Conservation (phyloP, 805 yeast genomes). For the Saturnispora silvae region DNA sequence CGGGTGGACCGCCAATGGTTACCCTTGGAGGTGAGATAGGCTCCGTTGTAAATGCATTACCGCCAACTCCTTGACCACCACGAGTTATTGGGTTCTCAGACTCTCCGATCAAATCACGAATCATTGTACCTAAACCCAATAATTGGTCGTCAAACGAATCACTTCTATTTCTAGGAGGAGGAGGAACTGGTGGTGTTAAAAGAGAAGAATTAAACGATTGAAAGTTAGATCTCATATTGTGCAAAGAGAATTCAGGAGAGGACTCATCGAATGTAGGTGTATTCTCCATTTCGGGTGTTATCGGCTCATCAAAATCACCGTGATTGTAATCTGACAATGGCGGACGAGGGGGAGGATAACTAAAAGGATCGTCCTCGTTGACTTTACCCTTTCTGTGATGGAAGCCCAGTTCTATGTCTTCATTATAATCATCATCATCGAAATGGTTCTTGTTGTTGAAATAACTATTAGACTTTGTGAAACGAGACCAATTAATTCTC, state of each 20-base stretch:
- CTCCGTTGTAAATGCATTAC: not conserved
- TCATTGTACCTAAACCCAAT: conserved; percentile 3
- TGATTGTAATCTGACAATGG: not conserved
- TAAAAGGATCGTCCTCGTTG: conserved; percentile 6
- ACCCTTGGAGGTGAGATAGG: not conserved
- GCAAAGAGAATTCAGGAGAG: conserved; percentile 8
- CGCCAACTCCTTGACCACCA: no score
- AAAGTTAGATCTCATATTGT: conserved; percentile 12
- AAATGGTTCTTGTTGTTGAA: not conserved
- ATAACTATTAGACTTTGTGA: not conserved
- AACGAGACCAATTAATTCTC: not conserved
- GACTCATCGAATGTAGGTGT: conserved; percentile 1
- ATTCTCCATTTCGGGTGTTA: conserved; percentile 4
- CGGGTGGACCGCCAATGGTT: conserved; percentile 6
- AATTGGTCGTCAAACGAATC: conserved; percentile 5
- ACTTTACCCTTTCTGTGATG: conserved; percentile 2
- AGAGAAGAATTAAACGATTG: conserved; percentile 9
- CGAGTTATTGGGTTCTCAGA: no score
- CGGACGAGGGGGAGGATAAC: not conserved
- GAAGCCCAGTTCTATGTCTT: conserved; percentile 5
- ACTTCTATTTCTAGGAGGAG: conserved; percentile 10
- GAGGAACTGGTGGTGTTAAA: conserved; percentile 14
- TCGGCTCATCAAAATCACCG: not conserved
- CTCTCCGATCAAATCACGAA: conserved; percentile 1
- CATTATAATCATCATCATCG: not conserved